A percentile compares a stretch with the other conserved stretches of the same genome.
Conservation (phyloP, 73 alveolate genomes). For the Uronychia setigera region DNA sequence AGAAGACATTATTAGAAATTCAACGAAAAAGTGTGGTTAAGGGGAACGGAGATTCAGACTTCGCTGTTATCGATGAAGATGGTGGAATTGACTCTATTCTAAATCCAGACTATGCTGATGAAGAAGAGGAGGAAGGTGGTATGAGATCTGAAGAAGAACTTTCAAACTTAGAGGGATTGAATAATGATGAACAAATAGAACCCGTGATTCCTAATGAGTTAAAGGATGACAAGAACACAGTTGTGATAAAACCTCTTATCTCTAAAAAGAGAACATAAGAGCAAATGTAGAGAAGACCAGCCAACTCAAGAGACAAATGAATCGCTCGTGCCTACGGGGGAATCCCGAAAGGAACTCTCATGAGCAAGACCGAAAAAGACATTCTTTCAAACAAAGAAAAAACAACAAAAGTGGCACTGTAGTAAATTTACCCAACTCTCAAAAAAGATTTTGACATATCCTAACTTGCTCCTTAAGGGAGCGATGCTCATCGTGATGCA, state of each 20-base stretch:
- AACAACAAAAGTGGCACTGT: background rate
- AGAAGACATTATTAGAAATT: too few relatives aligned
- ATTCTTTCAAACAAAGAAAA: background rate
- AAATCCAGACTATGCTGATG: too few relatives aligned
- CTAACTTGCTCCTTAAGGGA: background rate
- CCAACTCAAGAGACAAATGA: background rate
- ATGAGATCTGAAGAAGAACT: background rate
- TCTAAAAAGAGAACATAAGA: background rate
- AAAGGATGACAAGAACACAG: background rate
- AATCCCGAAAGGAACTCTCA: background rate
- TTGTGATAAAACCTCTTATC: background rate
- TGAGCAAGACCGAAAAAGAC: background rate
- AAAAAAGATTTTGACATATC: background rate
- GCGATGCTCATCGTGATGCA: background rate
- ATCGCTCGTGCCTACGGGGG: background rate
- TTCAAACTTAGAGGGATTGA: background rate
- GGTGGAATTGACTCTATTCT: too few relatives aligned
- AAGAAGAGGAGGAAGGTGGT: too few relatives aligned
- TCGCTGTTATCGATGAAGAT: too few relatives aligned
- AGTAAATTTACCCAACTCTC: background rate
- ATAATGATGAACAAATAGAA: background rate
- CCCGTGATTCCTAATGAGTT: background rate
- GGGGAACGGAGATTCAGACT: too few relatives aligned
- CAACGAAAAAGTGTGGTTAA: too few relatives aligned
- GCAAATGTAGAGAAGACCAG: background rate